Conservation (phyloP, 306 rosid species). For the Astragalus membranaceus region DNA sequence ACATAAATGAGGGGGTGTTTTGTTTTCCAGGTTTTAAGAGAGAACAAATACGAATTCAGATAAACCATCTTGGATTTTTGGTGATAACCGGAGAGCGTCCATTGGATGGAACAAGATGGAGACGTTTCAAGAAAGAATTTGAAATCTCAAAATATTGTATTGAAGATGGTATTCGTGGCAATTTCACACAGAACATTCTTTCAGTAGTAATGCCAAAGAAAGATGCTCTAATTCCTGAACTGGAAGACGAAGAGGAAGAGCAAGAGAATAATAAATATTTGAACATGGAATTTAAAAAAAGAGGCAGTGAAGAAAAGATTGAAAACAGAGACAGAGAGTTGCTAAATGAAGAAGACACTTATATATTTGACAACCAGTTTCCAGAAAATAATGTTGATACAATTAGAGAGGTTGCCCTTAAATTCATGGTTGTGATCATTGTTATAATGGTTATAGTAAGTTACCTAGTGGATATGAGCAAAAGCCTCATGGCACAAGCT, state of each 20-base stretch:
- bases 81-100: slow-evolving; percentile 29
- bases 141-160: slow-evolving; percentile 26
- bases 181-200: slow-evolving; percentile 24
- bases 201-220: slow-evolving; percentile 32
- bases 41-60: slow-evolving; percentile 33
- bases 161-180: slow-evolving; percentile 26
- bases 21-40: slow-evolving; percentile 38
- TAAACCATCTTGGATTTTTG: slow-evolving; percentile 35
- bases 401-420: slow-evolving; percentile 32
- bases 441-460: slow-evolving; percentile 27
- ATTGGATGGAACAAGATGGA: slow-evolving; percentile 26
- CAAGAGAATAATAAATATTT: neutral
- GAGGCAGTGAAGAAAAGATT: neutral
- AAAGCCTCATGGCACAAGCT: slow-evolving; percentile 26
- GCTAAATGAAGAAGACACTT: neutral
- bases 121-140: slow-evolving; percentile 37
- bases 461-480: slow-evolving; percentile 27
- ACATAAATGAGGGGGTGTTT: too few species aligned
- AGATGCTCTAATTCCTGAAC: neutral
- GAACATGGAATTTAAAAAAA: neutral
- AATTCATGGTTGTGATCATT: slow-evolving; percentile 31
- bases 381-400: slow-evolving; percentile 6
- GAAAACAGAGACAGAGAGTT: neutral
- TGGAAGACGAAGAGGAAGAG: neutral
- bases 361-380: neutral